Conservation (phyloP, 2,329 filamentous ascomycete species). For the Tolypocladium ophioglossoides region DNA sequence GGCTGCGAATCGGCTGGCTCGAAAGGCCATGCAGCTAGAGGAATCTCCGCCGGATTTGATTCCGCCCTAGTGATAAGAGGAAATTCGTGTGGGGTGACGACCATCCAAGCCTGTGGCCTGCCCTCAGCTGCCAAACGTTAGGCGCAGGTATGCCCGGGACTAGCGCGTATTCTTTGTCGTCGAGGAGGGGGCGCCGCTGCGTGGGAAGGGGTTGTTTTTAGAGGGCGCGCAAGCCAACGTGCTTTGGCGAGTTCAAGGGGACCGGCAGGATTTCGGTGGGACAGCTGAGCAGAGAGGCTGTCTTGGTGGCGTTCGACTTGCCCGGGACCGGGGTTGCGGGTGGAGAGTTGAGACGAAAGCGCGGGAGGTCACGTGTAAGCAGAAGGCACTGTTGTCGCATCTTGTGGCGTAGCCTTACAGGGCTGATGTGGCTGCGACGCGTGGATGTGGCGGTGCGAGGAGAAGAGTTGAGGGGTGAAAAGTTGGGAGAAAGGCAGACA, state of each 20-base stretch:
- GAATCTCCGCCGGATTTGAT: too few species aligned
- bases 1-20: too few species aligned
- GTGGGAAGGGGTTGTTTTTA: not conserved
- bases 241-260: not conserved
- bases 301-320: not conserved
- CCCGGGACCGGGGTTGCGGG: not conserved
- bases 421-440: not conserved
- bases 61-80: not conserved
- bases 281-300: not conserved
- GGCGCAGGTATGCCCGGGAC: too few species aligned
- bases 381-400: not conserved
- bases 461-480: not conserved
- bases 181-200: not conserved
- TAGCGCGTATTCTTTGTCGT: too few species aligned
- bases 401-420: not conserved
- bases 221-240: not conserved
- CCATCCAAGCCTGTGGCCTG: too few species aligned
- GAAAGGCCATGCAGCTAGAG: too few species aligned
- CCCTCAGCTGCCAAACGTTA: too few species aligned
- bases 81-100: not conserved
- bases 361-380: not conserved
- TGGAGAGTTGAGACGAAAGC: conserved; percentile 2
- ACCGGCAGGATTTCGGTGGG: not conserved
- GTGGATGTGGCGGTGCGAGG: not conserved
- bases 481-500: not conserved